phyloP scores from a whole-genome alignment of 139 green algal species.

The Pseudopediastrum boryanum region DNA sequence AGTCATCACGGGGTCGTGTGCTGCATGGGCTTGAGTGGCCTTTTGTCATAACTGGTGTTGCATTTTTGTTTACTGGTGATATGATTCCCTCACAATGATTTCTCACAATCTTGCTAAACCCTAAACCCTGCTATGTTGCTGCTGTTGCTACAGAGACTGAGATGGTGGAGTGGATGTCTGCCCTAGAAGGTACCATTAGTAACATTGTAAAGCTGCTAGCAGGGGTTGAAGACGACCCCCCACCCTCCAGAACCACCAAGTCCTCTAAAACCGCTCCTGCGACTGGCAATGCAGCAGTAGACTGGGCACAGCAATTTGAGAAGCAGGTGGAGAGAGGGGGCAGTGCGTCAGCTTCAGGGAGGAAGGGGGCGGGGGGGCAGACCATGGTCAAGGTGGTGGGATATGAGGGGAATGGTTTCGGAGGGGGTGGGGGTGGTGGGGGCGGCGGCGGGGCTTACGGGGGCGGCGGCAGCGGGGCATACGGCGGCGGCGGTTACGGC shows the following conservation, averaged over 20 bases:
- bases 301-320: not conserved
- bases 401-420: too few species aligned
- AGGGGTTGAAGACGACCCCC: conserved; percentile 66
- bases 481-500: not conserved
- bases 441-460: conserved; percentile 16
- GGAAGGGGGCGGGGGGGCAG: conserved; percentile 23
- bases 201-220: conserved; percentile 73
- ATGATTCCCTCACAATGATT: too few species aligned
- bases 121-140: too few species aligned
- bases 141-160: conserved; percentile 73
- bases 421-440: conserved; percentile 15
- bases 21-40: too few species aligned
- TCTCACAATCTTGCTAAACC: too few species aligned
- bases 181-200: conserved; percentile 73
- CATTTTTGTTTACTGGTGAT: too few species aligned
- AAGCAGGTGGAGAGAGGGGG: conserved; percentile 31
- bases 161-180: conserved; percentile 88
- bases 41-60: too few species aligned
- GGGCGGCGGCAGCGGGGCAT: conserved; percentile 3
- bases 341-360: conserved; percentile 4
- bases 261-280: not conserved
- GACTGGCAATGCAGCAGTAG: conserved; percentile 24
- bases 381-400: conserved; percentile 75
- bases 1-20: too few species aligned
- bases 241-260: not conserved